Conservation (phyloP, 2,329 filamentous ascomycete species). For the Ilyonectria destructans region DNA sequence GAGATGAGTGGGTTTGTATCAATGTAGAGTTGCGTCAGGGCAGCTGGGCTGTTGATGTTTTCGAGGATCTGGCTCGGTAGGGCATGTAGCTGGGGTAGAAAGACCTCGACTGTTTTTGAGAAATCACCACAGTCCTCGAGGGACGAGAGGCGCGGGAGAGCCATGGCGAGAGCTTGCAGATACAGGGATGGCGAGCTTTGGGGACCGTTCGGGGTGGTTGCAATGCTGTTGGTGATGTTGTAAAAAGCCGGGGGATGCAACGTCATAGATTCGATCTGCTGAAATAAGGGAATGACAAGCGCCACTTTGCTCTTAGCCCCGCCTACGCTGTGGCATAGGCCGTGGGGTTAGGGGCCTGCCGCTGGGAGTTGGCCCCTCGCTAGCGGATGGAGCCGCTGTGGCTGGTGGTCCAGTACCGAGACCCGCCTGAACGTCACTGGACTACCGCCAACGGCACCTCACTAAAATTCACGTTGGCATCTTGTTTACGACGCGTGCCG, state of each 20-base stretch:
- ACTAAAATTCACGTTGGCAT: conserved; percentile 34
- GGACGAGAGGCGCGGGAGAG: conserved; percentile 79
- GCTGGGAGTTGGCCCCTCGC: conserved; percentile 24
- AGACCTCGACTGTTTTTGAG: conserved; percentile 82
- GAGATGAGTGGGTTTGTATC: conserved; percentile 89
- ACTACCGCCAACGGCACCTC: conserved; percentile 5
- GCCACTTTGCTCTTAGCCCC: conserved; percentile 24
- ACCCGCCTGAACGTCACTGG: conserved; percentile 38
- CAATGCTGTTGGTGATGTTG: conserved; percentile 4
- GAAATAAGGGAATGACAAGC: conserved; percentile 8
- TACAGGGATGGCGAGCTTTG: conserved; percentile 1
- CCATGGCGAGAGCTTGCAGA: conserved; percentile 64
- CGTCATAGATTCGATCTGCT: conserved; percentile 27
- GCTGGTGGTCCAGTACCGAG: conserved; percentile 34
- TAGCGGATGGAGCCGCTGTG: conserved; percentile 47
- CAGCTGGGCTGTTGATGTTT: conserved; percentile 72
- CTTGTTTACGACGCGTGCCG: conserved; percentile 9
- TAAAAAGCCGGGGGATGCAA: neutral
- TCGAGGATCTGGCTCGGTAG: conserved; percentile 78
- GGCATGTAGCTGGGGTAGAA: conserved; percentile 77
- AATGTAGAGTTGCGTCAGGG: conserved; percentile 81
- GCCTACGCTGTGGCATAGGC: conserved; percentile 14
- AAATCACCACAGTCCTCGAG: conserved; percentile 85
- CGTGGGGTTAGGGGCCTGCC: conserved; percentile 24
- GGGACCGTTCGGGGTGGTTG: conserved; percentile 4